Percentiles rank a stretch among this genome's conserved stretches.
Conservation (phyloP, 208 protist species). For the Acanthamoeba rhysodes region DNA sequence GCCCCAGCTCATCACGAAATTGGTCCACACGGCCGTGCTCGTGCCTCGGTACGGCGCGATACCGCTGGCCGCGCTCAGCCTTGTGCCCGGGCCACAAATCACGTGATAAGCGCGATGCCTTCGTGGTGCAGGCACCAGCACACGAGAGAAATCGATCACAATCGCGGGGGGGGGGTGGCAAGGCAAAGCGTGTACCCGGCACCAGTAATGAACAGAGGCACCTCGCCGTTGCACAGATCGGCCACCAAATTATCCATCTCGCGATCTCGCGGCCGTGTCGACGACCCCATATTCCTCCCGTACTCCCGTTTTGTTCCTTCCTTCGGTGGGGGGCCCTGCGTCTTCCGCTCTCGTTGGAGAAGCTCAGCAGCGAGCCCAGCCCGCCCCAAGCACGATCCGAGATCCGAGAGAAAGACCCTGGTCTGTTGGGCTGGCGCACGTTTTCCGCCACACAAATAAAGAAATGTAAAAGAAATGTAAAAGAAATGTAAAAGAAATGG, state of each 20-base stretch:
- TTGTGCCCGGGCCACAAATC: not conserved
- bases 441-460: too few relatives aligned
- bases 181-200: not conserved
- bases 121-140: not conserved
- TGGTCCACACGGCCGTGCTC: slow-evolving; percentile 44
- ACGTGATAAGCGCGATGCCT: not conserved
- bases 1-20: slow-evolving; percentile 57
- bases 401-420: too few relatives aligned
- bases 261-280: not conserved
- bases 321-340: too few relatives aligned
- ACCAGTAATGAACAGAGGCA: slow-evolving; percentile 18
- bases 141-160: not conserved
- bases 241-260: slow-evolving; percentile 15
- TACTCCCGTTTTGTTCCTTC: too few relatives aligned
- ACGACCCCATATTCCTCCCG: not conserved
- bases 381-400: too few relatives aligned
- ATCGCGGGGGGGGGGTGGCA: too few relatives aligned
- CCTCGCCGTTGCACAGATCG: slow-evolving; percentile 30
- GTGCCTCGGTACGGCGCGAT: slow-evolving; percentile 44
- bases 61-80: slow-evolving; percentile 3
- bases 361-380: too few relatives aligned
- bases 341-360: too few relatives aligned
- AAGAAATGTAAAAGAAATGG: too few relatives aligned
- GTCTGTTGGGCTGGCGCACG: too few relatives aligned
- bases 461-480: too few relatives aligned